Conservation (phyloP, 2,329 filamentous ascomycete species). For the Periconia macrospinosa region DNA sequence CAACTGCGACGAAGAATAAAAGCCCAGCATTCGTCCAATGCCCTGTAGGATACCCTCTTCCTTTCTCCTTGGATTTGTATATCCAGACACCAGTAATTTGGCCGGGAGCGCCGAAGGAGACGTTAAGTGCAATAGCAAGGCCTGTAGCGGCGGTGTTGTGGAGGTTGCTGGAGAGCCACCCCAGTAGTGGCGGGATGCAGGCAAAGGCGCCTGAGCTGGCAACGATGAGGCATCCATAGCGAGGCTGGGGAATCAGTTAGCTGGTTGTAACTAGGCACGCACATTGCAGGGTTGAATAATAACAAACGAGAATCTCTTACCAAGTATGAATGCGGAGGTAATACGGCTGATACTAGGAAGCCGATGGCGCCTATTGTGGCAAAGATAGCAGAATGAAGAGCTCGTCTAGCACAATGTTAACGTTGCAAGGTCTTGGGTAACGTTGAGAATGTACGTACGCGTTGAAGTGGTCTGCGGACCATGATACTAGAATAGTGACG, state of each 20-base stretch:
- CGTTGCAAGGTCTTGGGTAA: too few relatives aligned
- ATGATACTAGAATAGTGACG: conserved; percentile 41
- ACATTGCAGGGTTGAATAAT: too few relatives aligned
- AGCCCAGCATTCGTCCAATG: conserved; percentile 61
- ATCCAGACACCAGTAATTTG: conserved; percentile 77
- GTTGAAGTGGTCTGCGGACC: conserved; percentile 22
- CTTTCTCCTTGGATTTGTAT: conserved; percentile 65
- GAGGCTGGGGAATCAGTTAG: too few relatives aligned
- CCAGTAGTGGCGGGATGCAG: conserved; percentile 69
- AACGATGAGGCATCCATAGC: conserved; percentile 72
- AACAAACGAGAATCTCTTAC: too few relatives aligned
- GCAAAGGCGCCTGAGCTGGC: conserved; percentile 68
- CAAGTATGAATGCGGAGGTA: conserved; percentile 63
- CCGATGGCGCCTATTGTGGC: conserved; percentile 52
- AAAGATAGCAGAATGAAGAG: conserved; percentile 51
- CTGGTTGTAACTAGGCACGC: too few relatives aligned
- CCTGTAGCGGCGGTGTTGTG: conserved; percentile 67
- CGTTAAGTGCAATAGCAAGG: conserved; percentile 70
- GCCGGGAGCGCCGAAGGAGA: conserved; percentile 68
- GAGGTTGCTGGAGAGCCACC: conserved; percentile 71
- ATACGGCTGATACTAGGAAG: conserved; percentile 65
- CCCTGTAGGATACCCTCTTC: conserved; percentile 67
- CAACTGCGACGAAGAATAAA: conserved; percentile 4
- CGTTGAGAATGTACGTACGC: too few relatives aligned
- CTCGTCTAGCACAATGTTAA: too few relatives aligned